Percentiles rank a stretch among this genome's conserved stretches.
Conservation (phyloP, 2,329 filamentous ascomycete species). For the Fusarium graminum region DNA sequence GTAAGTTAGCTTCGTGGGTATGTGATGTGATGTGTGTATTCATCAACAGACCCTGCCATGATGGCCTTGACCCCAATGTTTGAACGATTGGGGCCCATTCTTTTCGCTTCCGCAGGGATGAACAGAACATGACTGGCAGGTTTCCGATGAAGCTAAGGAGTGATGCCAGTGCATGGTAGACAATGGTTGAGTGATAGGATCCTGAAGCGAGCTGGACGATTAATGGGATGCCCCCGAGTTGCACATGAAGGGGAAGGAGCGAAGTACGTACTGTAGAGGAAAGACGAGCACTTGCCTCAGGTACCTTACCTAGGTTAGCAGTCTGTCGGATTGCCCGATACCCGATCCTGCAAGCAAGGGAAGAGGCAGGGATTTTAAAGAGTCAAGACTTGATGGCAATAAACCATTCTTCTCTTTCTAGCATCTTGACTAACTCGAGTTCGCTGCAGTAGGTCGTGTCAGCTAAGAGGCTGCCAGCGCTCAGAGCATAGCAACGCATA, state of each 20-base stretch:
- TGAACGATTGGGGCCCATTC: conserved; percentile 54
- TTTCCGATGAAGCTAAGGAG: not conserved
- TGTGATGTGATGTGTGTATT: conserved; percentile 8
- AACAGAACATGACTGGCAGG: conserved; percentile 55
- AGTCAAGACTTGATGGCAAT: no score
- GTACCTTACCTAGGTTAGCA: no score
- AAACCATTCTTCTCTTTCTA: no score
- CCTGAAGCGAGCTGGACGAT: not conserved
- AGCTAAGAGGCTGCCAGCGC: not conserved
- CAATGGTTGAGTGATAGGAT: not conserved
- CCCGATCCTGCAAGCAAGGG: no score
- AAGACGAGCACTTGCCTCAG: not conserved
- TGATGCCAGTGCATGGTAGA: not conserved
- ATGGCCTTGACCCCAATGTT: conserved; percentile 38
- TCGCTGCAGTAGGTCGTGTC: not conserved
- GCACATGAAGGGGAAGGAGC: conserved; percentile 1
- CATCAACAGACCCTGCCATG: conserved; percentile 48
- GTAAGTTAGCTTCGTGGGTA: conserved; percentile 3
- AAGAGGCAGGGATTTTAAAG: no score
- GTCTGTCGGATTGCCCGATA: no score
- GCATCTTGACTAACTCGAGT: not conserved
- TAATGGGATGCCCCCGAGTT: not conserved
- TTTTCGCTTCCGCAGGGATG: conserved; percentile 55
- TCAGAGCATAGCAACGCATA: not conserved
- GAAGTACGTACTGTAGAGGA: not conserved